Evolutionary conservation across 2,329 filamentous ascomycete species (phyloP).

Genomic region (Fusarium sp.): DNA sequence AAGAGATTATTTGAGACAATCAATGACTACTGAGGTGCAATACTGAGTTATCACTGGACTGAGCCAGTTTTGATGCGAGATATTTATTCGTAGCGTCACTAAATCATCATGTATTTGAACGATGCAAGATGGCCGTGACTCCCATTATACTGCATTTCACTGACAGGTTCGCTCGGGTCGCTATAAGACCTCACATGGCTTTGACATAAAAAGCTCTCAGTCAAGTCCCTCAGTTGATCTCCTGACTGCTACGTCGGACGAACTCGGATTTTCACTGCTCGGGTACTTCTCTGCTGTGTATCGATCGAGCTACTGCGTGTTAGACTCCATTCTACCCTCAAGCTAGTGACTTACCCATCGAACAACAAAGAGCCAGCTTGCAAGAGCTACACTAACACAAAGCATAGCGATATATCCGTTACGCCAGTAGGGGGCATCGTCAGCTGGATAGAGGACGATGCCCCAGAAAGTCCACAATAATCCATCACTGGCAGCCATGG

Average conservation of each 20-base stretch:
- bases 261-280: background rate
- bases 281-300: constrained; percentile 27
- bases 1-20: too few relatives aligned
- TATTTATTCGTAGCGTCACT: too few relatives aligned
- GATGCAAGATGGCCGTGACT: too few relatives aligned
- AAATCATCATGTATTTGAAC: too few relatives aligned
- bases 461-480: constrained; percentile 64
- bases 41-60: too few relatives aligned
- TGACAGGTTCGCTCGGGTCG: too few relatives aligned
- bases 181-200: too few relatives aligned
- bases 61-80: too few relatives aligned
- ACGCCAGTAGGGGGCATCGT: constrained; percentile 60
- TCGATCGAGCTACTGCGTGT: constrained; percentile 11
- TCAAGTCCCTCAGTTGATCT: too few relatives aligned
- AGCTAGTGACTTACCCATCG: constrained; percentile 17
- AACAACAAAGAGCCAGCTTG: constrained; percentile 35
- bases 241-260: background rate
- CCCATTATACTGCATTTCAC: too few relatives aligned
- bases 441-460: constrained; percentile 59
- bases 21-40: too few relatives aligned
- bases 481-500: constrained; percentile 58
- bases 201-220: too few relatives aligned
- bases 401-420: constrained; percentile 50
- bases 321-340: accelerated
- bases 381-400: constrained; percentile 21